phyloP scores from a whole-genome alignment of 441 rosid genomes.

The Erodium trifolium region DNA sequence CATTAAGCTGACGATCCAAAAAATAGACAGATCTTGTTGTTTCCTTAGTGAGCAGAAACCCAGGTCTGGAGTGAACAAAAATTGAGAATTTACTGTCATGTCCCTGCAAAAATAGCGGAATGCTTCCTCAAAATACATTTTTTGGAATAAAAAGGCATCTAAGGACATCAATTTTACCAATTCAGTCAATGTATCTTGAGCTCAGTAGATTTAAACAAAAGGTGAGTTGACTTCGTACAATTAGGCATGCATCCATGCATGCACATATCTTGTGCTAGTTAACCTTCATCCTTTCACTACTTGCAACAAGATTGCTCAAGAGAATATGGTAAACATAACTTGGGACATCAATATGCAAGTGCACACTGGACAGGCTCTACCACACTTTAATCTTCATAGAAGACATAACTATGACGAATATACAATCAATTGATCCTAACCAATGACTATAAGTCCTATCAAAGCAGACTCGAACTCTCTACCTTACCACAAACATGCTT shows the following conservation, averaged over 20 bases:
- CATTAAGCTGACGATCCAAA: constrained; percentile 72
- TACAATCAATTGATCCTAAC: neutral
- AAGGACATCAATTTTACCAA: no score
- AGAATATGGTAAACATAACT: neutral
- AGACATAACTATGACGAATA: neutral
- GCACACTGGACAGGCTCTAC: neutral
- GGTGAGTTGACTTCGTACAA: neutral
- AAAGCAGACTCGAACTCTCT: neutral
- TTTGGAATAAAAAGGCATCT: no score
- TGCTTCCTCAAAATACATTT: no score
- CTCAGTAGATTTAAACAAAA: neutral
- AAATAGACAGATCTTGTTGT: constrained; percentile 71
- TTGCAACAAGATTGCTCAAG: neutral
- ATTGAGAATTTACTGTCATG: constrained; percentile 68
- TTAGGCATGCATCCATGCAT: neutral
- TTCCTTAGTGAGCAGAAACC: constrained; percentile 70
- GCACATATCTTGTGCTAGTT: no score
- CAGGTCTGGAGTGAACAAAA: constrained; percentile 90
- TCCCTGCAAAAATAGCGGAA: constrained; percentile 41
- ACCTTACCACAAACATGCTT: constrained; percentile 2
- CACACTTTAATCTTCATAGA: neutral
- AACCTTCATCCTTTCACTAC: neutral
- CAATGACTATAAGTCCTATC: neutral
- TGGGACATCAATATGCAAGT: neutral
- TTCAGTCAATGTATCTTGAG: no score